Evolutionary conservation across 1,284 basidiomycete genomes (phyloP).

Genomic region (Sphagnurus paluster): DNA sequence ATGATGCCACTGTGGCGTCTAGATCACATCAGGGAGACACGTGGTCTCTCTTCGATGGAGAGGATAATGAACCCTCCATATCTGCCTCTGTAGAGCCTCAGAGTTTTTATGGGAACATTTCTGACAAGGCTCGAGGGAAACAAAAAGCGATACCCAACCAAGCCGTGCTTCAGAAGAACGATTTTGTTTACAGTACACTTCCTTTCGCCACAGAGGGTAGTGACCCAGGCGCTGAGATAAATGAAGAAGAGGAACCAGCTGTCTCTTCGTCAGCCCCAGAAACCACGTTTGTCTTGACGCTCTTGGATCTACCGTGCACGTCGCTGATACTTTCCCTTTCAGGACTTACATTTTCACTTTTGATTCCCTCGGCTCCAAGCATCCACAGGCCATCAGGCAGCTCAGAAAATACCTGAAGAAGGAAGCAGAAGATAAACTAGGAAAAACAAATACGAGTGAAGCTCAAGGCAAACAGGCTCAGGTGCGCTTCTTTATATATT

Average conservation of each 20-base stretch:
- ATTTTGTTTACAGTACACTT: constrained; percentile 5
- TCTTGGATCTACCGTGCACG: not conserved
- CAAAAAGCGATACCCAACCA: constrained; percentile 22
- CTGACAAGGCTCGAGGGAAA: constrained; percentile 27
- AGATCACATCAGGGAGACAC: constrained; percentile 1
- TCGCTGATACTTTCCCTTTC: constrained; percentile 1
- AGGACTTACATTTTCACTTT: constrained; percentile 84
- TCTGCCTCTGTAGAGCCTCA: constrained; percentile 11
- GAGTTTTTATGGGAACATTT: constrained; percentile 34
- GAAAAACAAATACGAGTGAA: constrained; percentile 41
- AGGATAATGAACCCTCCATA: constrained; percentile 7
- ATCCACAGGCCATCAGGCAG: constrained; percentile 61
- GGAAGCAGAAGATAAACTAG: constrained; percentile 83
- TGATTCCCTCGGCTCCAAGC: constrained; percentile 80
- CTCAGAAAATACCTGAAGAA: constrained; percentile 70
- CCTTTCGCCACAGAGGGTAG: too few species aligned
- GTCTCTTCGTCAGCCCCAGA: constrained; percentile 12
- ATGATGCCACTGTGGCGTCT: constrained; percentile 3
- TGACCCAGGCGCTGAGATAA: constrained; percentile 15
- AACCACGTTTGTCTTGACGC: constrained; percentile 6
- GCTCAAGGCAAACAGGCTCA: constrained; percentile 46
- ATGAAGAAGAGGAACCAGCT: constrained; percentile 18
- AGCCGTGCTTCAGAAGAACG: constrained; percentile 6
- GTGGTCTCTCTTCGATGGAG: constrained; percentile 1
- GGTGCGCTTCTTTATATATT: constrained; percentile 32